Evolutionary conservation across 116 monocot species (phyloP).

Genomic region (Cymodocea nodosa): DNA sequence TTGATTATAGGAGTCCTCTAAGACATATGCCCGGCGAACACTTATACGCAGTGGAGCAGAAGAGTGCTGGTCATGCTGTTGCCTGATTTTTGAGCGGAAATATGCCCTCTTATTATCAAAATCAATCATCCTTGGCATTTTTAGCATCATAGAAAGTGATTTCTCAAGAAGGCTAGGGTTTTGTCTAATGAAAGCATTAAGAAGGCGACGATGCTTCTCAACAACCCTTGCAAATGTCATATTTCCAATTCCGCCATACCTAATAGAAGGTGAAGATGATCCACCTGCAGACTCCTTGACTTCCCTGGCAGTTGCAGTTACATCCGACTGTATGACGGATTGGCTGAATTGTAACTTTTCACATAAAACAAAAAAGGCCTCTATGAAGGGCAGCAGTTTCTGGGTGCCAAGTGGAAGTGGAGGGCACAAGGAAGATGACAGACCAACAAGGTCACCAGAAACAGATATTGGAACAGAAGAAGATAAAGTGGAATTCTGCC

Average conservation of each 20-base stretch:
- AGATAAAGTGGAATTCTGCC: conserved; percentile 29
- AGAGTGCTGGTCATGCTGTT: conserved; percentile 97
- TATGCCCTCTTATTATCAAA: conserved; percentile 97
- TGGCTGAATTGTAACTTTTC: conserved; percentile 39
- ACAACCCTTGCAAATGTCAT: conserved; percentile 38
- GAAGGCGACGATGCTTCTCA: conserved; percentile 55
- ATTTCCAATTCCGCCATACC: conserved; percentile 12
- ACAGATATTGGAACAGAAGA: conserved; percentile 10
- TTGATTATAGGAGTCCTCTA: conserved; percentile 97
- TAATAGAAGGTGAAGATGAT: conserved; percentile 25
- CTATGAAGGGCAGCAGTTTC: conserved; percentile 42
- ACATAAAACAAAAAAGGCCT: conserved; percentile 51
- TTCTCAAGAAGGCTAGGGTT: conserved; percentile 95
- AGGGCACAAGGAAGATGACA: conserved; percentile 15
- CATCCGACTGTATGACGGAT: conserved; percentile 21
- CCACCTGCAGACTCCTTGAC: conserved; percentile 34
- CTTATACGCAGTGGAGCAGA: conserved; percentile 86
- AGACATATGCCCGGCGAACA: conserved; percentile 84
- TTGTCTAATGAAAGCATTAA: conserved; percentile 94
- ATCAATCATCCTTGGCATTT: conserved; percentile 92
- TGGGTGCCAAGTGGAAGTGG: conserved; percentile 60
- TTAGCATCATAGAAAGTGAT: conserved; percentile 91
- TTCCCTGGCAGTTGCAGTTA: conserved; percentile 35
- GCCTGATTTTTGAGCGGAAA: conserved; percentile 91
- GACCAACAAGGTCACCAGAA: conserved; percentile 15